Percentiles rank a stretch among this genome's conserved stretches.
These are phyloP conservation scores for Vachellia collinsii DNA, from an alignment of 306 rosid genomes.

Conservation along the genomic window DNA sequence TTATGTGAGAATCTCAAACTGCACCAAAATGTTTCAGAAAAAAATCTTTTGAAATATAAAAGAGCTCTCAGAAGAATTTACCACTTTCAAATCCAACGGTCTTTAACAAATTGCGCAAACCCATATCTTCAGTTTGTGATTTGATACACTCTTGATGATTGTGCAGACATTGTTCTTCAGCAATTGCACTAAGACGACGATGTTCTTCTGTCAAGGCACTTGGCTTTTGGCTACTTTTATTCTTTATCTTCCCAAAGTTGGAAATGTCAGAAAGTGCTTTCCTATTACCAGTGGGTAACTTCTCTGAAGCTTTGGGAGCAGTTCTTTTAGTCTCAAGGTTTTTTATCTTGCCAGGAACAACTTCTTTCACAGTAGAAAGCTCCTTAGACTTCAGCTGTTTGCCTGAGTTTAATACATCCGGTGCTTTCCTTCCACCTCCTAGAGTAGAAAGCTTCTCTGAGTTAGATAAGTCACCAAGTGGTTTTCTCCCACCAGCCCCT, in stretches of 20 bases:
- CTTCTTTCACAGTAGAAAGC: constrained; percentile 28
- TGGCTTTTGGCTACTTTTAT: constrained; percentile 40
- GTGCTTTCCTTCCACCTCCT: constrained; percentile 57
- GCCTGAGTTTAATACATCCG: constrained; percentile 43
- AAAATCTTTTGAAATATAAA: neutral
- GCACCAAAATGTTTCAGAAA: neutral
- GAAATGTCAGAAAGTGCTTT: constrained; percentile 71
- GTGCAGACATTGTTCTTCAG: constrained; percentile 56
- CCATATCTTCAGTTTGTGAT: constrained; percentile 39
- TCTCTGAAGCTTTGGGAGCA: constrained; percentile 44
- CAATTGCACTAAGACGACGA: constrained; percentile 42
- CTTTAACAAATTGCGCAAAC: constrained; percentile 41
- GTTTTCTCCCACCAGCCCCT: constrained; percentile 65
- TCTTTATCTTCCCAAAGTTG: constrained; percentile 47
- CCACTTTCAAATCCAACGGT: constrained; percentile 57
- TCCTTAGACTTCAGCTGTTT: constrained; percentile 42
- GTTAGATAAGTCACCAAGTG: constrained; percentile 70
- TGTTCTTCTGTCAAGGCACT: constrained; percentile 38
- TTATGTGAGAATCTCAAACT: neutral
- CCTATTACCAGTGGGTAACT: constrained; percentile 49
- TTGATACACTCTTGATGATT: constrained; percentile 60
- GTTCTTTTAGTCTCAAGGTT: constrained; percentile 32
- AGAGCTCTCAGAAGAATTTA: constrained; percentile 26
- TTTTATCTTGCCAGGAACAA: constrained; percentile 32
- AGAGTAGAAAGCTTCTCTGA: constrained; percentile 40